phyloP scores from a whole-genome alignment of 768 basidiomycete species.

The Phanerochaete carnosa region DNA sequence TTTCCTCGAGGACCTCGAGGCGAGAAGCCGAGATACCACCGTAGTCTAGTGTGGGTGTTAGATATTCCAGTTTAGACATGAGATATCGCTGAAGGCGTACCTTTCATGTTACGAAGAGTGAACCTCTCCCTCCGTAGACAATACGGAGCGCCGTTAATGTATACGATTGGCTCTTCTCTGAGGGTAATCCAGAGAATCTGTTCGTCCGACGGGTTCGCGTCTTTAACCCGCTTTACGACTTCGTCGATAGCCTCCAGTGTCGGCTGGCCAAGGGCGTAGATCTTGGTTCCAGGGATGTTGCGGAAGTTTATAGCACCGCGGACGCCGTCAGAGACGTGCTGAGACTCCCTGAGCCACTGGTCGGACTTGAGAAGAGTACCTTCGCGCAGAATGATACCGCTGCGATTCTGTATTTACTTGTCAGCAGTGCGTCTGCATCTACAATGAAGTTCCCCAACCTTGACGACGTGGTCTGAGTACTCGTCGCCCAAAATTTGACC shows the following conservation, averaged over 20 bases:
- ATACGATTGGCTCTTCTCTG: constrained; percentile 89
- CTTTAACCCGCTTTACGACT: constrained; percentile 65
- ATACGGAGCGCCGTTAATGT: constrained; percentile 91
- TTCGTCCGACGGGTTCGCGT: constrained; percentile 54
- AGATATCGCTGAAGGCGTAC: constrained; percentile 35
- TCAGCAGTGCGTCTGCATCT: not conserved
- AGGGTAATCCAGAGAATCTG: constrained; percentile 88
- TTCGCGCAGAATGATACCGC: constrained; percentile 90
- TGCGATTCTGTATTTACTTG: constrained; percentile 61
- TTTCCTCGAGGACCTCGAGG: constrained; percentile 86
- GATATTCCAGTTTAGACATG: not conserved
- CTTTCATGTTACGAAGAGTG: constrained; percentile 93
- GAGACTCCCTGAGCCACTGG: constrained; percentile 79
- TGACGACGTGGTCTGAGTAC: constrained; percentile 91
- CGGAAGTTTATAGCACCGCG: constrained; percentile 97
- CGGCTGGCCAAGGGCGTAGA: constrained; percentile 94
- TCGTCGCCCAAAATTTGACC: constrained; percentile 92
- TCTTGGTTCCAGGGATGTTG: constrained; percentile 70
- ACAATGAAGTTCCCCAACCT: constrained; percentile 41
- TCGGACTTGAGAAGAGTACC: constrained; percentile 90
- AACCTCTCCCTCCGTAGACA: constrained; percentile 84
- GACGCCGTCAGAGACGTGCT: constrained; percentile 61
- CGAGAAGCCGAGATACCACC: constrained; percentile 91
- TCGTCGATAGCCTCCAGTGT: constrained; percentile 82
- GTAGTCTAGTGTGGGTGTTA: constrained; percentile 59